Evolutionary conservation across 129 eudicot genomes (phyloP).

Genomic region (carrot (Daucus carota)): DH1_v3.0 NC_030381.2:42867501-42868000

Average conservation of each 20-base stretch:
- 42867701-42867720: slow-evolving; percentile 21
- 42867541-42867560: slow-evolving; percentile 86
- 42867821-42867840: not conserved
- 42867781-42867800: not conserved
- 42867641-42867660: slow-evolving; percentile 67
- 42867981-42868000: slow-evolving; percentile 34
- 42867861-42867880: slow-evolving; percentile 55
- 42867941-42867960: slow-evolving; percentile 30
- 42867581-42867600: slow-evolving; percentile 32
- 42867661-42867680: slow-evolving; percentile 67
- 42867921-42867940: slow-evolving; percentile 51
- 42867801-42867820: not conserved
- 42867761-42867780: slow-evolving; percentile 48
- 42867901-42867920: slow-evolving; percentile 48
- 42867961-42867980: slow-evolving; percentile 44
- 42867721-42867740: slow-evolving; percentile 60
- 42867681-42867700: slow-evolving; percentile 45
- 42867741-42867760: slow-evolving; percentile 55
- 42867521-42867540: slow-evolving; percentile 4
- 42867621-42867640: slow-evolving; percentile 70
- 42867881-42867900: slow-evolving; percentile 65
- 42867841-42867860: slow-evolving; percentile 35
- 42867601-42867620: slow-evolving; percentile 66
- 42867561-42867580: slow-evolving; percentile 54
- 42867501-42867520: not conserved